Base-by-base conservation (phyloP, 768 basidiomycete species). In the Kwoniella europaea region DNA sequence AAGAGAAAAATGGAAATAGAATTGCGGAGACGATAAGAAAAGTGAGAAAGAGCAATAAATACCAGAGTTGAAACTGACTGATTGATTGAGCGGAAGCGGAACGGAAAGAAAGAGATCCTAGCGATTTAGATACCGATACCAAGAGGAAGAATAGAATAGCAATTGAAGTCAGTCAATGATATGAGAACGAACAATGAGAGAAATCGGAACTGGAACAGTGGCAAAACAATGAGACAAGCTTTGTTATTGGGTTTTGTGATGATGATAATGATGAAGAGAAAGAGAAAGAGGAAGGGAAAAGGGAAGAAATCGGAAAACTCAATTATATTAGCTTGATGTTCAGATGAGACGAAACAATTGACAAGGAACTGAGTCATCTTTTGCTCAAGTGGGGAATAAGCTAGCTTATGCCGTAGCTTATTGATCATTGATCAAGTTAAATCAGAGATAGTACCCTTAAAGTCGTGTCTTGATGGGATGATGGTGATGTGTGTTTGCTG, bases 381-480 rank as follows among this genome's bases (percentile, higher is more conserved):
- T 1, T 29, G 27, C 7, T 4, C 10, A 24, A n/a, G 57, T 58
- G 57, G 57, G 57, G 29, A 18, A 10, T n/a, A 43, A 16, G 22
- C 22, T n/a, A 43, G 12, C 18, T 7, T 6, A 2, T 18, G 15
- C 42, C 5, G 59, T 61, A 22, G 41, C 41, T 13, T n/a, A 44
- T 43, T 29, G 41, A 43, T 43, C 7, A 43, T 27, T 16, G 59
- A 43, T 43, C 18, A 42, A 12, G 35, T 20, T 16, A 43, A 42
- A 1, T 12, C 0, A 43, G 27, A n/a, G 42, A 61, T 35, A 29
- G 16, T n/a, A 61, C 35, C 59, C 27, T 61, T 42, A 61, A 43
- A 22, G 59, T 61, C 59, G 59, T 61, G 59, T 61, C 43, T 61
- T 61, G 59, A 61, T 61, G 59, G 20, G 24, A 55, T 55, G 24